Evolutionary conservation across 2,329 filamentous ascomycete genomes (phyloP), one percentile per base, ranked within the genome.

Genomic region (Talaromyces sp.): DNA sequence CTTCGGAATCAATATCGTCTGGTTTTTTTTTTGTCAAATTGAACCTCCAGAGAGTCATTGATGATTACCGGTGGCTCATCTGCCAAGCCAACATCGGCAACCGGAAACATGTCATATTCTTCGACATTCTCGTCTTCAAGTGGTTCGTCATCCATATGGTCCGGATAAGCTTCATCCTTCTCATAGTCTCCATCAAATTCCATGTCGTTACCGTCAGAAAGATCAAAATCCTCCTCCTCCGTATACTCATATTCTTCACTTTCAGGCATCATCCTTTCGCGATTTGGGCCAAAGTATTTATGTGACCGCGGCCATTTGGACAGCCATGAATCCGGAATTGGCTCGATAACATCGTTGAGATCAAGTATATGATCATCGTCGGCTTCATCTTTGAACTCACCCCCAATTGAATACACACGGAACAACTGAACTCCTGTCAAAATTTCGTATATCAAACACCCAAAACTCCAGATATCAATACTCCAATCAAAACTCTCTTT

Each of bases 401-500:
- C 5, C 12, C 35, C 35, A 7, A 38, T 8, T 8, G 5, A 1
- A n/a, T n/a, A n/a, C 7, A 67, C 63, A 63, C 54, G 67, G 60
- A 64, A 65, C 43, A 66, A 63, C 58, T 57, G 69, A 60, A 31
- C 61, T 56, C 70, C 66, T 12, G 69, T 70, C 31, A 73, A 61
- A 35, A 72, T 63, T 62, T 72, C 71, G 60, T 68, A 72, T 31
- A 72, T 24, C n/a, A 73, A 63, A 52, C 70, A 73, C 61, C 64
- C 62, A 43, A 73, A 70, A 57, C 65, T 69, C 71, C 67, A 74
- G 35, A 71, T 61, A 59, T 74, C 69, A 64, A 69, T 62, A 19
- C 65, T 65, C 41, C 29, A 62, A 51, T 64, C 60, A 38, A 71
- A 65, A 5, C 59, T 43, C 59, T 63, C 64, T 31, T 58, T 65